Conservation (phyloP, 2,329 filamentous ascomycete genomes). For the Ceratocystis variospora region DNA sequence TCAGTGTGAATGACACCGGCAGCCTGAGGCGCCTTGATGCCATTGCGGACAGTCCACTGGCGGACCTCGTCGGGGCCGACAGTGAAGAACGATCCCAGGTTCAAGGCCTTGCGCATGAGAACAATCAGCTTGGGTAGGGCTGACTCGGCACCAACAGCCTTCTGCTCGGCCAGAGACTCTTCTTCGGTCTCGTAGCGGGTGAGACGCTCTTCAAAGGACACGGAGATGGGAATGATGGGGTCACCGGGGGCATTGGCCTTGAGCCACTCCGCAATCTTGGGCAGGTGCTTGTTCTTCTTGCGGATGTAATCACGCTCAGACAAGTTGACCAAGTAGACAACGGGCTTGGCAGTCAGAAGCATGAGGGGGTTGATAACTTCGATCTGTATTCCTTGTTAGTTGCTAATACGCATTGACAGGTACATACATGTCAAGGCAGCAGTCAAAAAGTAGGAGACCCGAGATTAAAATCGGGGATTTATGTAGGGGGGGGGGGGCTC, state of each 20-base stretch:
- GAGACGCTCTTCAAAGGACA: slow-evolving; percentile 83
- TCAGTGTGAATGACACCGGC: slow-evolving; percentile 97
- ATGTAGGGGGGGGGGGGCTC: slow-evolving; percentile 21
- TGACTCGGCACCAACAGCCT: slow-evolving; percentile 74
- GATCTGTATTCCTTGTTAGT: slow-evolving; percentile 52
- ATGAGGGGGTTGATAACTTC: slow-evolving; percentile 96
- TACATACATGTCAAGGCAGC: neutral
- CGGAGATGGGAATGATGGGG: slow-evolving; percentile 84
- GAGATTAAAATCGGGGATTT: slow-evolving; percentile 25
- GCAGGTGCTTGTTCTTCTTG: slow-evolving; percentile 98
- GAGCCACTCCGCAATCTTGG: slow-evolving; percentile 88
- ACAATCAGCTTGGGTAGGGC: slow-evolving; percentile 81
- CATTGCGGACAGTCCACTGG: slow-evolving; percentile 94
- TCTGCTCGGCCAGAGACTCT: slow-evolving; percentile 71
- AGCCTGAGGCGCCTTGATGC: slow-evolving; percentile 92
- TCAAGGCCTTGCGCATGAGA: slow-evolving; percentile 83
- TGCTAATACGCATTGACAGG: neutral
- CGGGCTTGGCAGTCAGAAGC: slow-evolving; percentile 89
- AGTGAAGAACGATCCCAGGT: slow-evolving; percentile 94
- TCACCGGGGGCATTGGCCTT: slow-evolving; percentile 80
- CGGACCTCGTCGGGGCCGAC: slow-evolving; percentile 89
- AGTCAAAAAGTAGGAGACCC: neutral
- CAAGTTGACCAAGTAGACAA: slow-evolving; percentile 92
- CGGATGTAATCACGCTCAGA: slow-evolving; percentile 94
- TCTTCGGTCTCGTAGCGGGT: slow-evolving; percentile 65